Percentiles rank a stretch among this genome's conserved stretches.
phyloP scores from a whole-genome alignment of 305 asterid species.

The Nicotiana rustica region DNA sequence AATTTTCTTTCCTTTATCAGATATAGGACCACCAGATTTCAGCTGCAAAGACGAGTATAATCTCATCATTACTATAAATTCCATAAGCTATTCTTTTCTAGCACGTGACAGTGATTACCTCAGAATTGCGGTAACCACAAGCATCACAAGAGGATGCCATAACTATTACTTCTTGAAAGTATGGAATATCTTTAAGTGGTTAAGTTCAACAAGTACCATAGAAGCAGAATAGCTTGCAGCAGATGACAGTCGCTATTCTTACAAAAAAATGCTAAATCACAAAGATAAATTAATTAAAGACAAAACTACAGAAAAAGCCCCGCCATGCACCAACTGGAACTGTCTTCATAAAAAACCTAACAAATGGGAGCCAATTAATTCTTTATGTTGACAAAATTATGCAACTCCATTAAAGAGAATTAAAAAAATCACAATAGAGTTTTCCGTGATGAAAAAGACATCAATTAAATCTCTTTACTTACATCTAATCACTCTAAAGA shows the following conservation, averaged over 20 bases:
- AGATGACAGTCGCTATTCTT: background rate
- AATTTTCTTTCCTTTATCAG: constrained; percentile 86
- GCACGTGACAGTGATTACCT: constrained; percentile 49
- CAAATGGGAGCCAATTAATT: background rate
- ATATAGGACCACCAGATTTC: constrained; percentile 87
- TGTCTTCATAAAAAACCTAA: background rate
- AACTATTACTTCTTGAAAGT: constrained; percentile 91
- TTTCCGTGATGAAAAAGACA: background rate
- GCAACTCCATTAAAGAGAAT: background rate
- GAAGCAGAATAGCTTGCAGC: constrained; percentile 20
- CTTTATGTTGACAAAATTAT: background rate
- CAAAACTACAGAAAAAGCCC: background rate
- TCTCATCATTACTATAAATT: constrained; percentile 34
- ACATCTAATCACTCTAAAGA: background rate
- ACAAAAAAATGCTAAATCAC: background rate
- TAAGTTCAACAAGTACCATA: constrained; percentile 52
- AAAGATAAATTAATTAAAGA: background rate
- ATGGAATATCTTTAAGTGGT: constrained; percentile 80
- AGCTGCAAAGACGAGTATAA: constrained; percentile 56
- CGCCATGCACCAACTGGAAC: background rate
- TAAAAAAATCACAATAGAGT: background rate
- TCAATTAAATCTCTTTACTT: background rate
- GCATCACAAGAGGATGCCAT: constrained; percentile 93
- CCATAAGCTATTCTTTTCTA: background rate
- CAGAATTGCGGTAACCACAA: constrained; percentile 95